Base-by-base conservation (phyloP, 352 stramenopile genomes). In the Pythium oligandrum region DNA sequence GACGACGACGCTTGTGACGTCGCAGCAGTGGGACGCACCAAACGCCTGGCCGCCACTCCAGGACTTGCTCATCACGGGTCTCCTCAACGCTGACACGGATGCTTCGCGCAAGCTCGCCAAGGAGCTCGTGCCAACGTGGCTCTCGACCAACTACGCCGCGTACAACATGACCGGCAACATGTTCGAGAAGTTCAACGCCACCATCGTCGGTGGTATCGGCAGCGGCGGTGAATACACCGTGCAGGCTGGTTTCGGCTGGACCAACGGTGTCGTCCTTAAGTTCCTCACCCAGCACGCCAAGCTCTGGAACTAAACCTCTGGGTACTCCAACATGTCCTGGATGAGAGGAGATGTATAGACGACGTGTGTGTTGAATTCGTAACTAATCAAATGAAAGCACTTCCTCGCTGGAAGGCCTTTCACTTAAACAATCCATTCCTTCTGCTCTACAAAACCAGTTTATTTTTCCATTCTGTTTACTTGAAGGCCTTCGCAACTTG, bases 171-270 rank as follows among this genome's bases (percentile, higher is more conserved):
- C 51, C 4, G 55, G 60, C 1, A 40, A 59, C 48, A 78, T 83
- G 70, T 75, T 71, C 57, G 73, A 83, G 37, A 88, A 86, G 62
- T 82, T 75, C 62, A 71, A 78, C 62, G 65, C 66, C 5, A 69
- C 48, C 10, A 49, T 58, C 31, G 46, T 71, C 4, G 73, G 73
- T 26, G 50, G 59, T 10, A 51, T 68, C 11, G 71, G 72, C 43
- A 49, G 47, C 3, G 75, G 76, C 17, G 76, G 76, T 34, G 76
- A 87, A 68, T 87, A 87, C 63, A 57, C 55, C 1, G 57, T 66
- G 6, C 73, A 84, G 63, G 51, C 68, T 33, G 76, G 76, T 26
- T 84, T 86, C 56, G 74, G 72, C 42, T 86, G 72, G 72, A 71
- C 70, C 4, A 82, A 81, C 53, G 73, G 72, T 33, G 74, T 83